A percentile compares a stretch with the other conserved stretches of the same genome.
These are phyloP conservation scores for Cercophora newfieldiana DNA, from an alignment of 495 filamentous ascomycete species.

Conservation along the genomic window DNA sequence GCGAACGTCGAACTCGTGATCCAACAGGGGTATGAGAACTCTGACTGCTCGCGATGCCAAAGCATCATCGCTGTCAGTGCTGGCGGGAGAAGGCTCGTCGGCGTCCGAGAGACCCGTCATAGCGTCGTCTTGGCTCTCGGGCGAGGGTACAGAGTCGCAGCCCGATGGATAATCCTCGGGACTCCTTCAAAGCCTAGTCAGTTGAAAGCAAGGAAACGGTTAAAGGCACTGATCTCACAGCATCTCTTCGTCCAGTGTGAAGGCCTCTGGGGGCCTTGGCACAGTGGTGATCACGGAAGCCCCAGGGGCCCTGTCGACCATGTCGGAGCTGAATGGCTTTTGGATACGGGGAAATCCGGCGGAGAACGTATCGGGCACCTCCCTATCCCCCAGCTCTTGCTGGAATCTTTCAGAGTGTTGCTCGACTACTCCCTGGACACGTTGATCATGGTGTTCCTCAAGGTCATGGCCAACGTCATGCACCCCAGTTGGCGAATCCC, in stretches of 20 bases:
- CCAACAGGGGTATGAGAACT: slow-evolving; percentile 3
- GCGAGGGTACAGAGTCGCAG: background rate
- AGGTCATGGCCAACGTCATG: too few species aligned
- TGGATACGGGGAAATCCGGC: too few species aligned
- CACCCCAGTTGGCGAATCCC: too few species aligned
- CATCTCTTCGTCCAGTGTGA: background rate
- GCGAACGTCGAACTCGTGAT: background rate
- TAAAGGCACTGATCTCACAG: background rate
- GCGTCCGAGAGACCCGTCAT: background rate
- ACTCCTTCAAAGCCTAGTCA: background rate
- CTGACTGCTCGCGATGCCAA: background rate
- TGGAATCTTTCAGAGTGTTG: too few species aligned
- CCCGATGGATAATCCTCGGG: background rate
- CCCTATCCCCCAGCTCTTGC: too few species aligned
- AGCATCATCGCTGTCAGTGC: background rate
- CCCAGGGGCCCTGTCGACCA: too few species aligned
- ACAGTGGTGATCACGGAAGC: too few species aligned
- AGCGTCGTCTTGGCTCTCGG: background rate
- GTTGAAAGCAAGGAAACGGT: background rate
- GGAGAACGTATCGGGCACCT: too few species aligned
- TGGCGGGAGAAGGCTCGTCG: background rate
- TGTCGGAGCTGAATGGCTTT: too few species aligned
- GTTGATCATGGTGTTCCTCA: too few species aligned
- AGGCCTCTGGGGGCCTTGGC: too few species aligned
- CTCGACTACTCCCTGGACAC: too few species aligned